These are phyloP conservation scores for Xylaria sp. DNA, from an alignment of 2,329 filamentous ascomycete species.

Conservation along the genomic window DNA sequence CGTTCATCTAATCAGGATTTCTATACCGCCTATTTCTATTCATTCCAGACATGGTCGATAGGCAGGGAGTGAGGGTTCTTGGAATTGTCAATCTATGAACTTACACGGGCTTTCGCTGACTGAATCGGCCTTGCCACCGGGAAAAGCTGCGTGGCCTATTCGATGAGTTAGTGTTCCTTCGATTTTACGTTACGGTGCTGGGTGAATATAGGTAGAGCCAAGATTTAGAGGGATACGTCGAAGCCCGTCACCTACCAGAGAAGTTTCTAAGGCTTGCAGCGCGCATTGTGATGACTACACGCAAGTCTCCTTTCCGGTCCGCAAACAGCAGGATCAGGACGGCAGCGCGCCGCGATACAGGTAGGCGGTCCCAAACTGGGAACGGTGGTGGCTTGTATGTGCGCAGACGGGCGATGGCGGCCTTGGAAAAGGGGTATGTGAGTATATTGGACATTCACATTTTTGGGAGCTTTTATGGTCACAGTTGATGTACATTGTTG, in stretches of 20 bases:
- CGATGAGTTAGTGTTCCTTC: background rate
- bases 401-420: constrained; percentile 64
- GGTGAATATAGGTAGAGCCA: background rate
- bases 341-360: constrained; percentile 74
- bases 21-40: background rate
- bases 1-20: no score
- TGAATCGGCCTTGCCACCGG: constrained; percentile 74
- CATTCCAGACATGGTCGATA: background rate
- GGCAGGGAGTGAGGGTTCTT: background rate
- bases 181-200: background rate
- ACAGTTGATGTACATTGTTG: background rate
- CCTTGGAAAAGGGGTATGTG: constrained; percentile 50
- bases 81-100: constrained; percentile 26
- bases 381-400: constrained; percentile 66
- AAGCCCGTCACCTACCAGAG: constrained; percentile 58
- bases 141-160: constrained; percentile 77
- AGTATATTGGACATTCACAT: constrained; percentile 33
- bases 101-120: constrained; percentile 65
- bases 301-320: constrained; percentile 78
- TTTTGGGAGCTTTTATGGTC: background rate
- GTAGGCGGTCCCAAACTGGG: constrained; percentile 65
- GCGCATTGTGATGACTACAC: constrained; percentile 72
- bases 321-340: constrained; percentile 89
- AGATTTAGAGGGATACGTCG: background rate
- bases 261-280: constrained; percentile 67